Conservation (phyloP, 805 yeast species). For the Myxozyma mucilagina region DNA sequence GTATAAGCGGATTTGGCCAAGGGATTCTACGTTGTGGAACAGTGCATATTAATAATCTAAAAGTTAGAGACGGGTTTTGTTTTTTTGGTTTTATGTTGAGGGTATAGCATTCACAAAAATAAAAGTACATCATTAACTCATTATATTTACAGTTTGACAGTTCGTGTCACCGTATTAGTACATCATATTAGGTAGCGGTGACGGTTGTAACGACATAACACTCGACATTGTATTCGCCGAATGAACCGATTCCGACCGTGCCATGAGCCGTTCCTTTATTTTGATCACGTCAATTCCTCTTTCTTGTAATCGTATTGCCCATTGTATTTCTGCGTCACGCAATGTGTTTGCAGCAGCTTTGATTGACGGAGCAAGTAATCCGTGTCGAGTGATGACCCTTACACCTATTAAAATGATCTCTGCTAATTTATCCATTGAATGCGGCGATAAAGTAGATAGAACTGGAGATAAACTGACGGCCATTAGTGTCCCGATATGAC, state of each 20-base stretch:
- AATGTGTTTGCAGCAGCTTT: conserved; percentile 14
- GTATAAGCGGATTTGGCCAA: conserved; percentile 93
- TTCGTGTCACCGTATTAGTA: too few species aligned
- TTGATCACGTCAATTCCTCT: not conserved
- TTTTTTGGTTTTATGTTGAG: not conserved
- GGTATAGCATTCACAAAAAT: not conserved
- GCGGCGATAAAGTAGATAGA: conserved; percentile 2
- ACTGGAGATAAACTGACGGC: conserved; percentile 14
- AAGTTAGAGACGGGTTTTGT: not conserved
- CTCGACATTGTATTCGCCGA: too few species aligned
- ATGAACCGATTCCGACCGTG: not conserved
- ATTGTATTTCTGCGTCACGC: conserved; percentile 4
- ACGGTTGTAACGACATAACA: too few species aligned
- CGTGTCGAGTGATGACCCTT: not conserved
- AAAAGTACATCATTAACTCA: not conserved
- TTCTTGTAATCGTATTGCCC: conserved; percentile 2
- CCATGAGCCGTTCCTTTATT: not conserved
- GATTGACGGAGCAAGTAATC: conserved; percentile 19
- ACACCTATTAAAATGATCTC: conserved; percentile 10
- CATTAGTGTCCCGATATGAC: conserved; percentile 13
- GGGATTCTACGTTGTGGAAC: conserved; percentile 30
- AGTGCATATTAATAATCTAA: conserved; percentile 5
- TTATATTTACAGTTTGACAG: too few species aligned
- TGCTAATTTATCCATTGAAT: not conserved
- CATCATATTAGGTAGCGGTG: too few species aligned